These are phyloP conservation scores for Dovyalis caffra DNA, from an alignment of 345 rosid genomes.

Conservation along the genomic window DNA sequence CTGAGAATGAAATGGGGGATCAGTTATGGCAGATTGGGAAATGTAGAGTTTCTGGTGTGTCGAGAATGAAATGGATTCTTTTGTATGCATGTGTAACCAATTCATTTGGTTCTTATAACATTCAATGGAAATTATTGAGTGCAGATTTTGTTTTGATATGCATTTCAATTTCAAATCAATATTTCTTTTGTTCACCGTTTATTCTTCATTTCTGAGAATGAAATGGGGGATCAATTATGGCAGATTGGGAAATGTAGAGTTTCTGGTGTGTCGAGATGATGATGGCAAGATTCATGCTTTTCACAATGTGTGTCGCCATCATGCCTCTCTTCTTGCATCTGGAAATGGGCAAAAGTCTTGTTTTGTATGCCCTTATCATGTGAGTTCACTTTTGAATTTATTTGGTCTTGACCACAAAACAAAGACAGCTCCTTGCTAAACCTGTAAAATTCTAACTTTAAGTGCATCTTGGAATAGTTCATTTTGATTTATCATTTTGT, in stretches of 20 bases:
- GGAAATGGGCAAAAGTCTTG: conserved; percentile 77
- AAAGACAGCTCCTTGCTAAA: too few relatives aligned
- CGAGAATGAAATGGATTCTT: neutral
- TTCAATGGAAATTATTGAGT: neutral
- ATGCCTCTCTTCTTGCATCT: conserved; percentile 75
- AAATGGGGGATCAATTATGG: conserved; percentile 17
- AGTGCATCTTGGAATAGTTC: neutral
- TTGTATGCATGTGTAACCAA: neutral
- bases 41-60: conserved; percentile 58
- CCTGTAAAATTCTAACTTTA: too few relatives aligned
- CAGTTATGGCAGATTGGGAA: conserved; percentile 54
- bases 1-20: conserved; percentile 17
- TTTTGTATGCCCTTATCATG: conserved; percentile 93
- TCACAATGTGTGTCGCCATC: conserved; percentile 94
- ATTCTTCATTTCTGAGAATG: neutral
- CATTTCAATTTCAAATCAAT: neutral
- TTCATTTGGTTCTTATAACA: neutral
- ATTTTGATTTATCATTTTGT: neutral
- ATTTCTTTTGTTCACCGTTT: neutral
- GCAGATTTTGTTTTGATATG: neutral
- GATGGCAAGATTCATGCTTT: conserved; percentile 62
- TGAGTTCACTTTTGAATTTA: conserved; percentile 27
- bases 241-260: conserved; percentile 79
- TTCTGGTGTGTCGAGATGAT: conserved; percentile 73
- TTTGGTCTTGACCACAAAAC: neutral